Conservation (phyloP, 148 eudicot genomes). For the Chenopodium album region DNA sequence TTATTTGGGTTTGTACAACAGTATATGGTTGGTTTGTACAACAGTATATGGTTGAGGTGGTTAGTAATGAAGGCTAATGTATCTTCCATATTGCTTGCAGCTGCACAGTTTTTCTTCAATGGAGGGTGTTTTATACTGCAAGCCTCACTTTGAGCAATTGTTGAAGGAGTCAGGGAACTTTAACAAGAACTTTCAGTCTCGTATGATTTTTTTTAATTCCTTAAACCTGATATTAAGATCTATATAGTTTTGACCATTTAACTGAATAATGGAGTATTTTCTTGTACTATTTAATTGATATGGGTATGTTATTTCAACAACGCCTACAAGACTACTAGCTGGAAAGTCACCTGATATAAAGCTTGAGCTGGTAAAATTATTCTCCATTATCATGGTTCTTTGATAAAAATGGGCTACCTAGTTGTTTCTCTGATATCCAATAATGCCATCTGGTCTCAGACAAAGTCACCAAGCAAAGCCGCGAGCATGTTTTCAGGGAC, state of each 20-base stretch:
- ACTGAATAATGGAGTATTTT: slow-evolving; percentile 1
- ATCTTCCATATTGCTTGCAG: slow-evolving; percentile 39
- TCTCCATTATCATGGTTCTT: not conserved
- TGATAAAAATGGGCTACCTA: not conserved
- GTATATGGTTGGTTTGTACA: not conserved
- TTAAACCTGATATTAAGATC: not conserved
- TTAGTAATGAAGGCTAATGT: slow-evolving; percentile 16
- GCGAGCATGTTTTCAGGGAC: slow-evolving; percentile 92
- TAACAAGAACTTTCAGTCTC: slow-evolving; percentile 86
- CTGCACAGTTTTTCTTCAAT: slow-evolving; percentile 81
- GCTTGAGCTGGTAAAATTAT: slow-evolving; percentile 66
- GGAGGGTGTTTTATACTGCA: slow-evolving; percentile 91
- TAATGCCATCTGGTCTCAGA: slow-evolving; percentile 38
- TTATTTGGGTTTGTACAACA: not conserved
- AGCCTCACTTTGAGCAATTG: slow-evolving; percentile 96
- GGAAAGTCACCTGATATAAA: slow-evolving; percentile 47
- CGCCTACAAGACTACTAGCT: slow-evolving; percentile 69
- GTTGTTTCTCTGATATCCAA: slow-evolving; percentile 13
- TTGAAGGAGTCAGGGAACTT: slow-evolving; percentile 87
- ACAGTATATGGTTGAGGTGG: not conserved
- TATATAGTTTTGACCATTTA: not conserved
- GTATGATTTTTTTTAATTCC: slow-evolving; percentile 35
- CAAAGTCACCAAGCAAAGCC: slow-evolving; percentile 81
- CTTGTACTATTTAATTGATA: slow-evolving; percentile 14
- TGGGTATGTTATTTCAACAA: not conserved